Conservation (phyloP, 441 rosid species). For the Gossypium davidsonii region DNA sequence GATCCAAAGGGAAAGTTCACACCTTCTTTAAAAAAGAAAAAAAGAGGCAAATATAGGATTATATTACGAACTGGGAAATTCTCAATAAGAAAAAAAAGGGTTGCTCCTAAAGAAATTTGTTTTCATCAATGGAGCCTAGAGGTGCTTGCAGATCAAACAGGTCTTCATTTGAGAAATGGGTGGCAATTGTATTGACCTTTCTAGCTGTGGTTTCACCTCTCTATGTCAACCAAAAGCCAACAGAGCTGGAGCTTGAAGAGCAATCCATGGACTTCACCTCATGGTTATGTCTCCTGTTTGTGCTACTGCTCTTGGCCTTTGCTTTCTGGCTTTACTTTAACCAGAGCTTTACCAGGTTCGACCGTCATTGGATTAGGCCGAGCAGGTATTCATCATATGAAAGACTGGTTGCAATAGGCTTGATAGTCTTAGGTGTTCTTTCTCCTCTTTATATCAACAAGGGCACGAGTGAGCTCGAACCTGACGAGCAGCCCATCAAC, state of each 20-base stretch:
- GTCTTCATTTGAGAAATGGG: constrained; percentile 43
- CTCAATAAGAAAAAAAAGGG: constrained; percentile 4
- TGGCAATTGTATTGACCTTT: constrained; percentile 49
- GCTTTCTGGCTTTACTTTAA: constrained; percentile 44
- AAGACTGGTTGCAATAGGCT: constrained; percentile 51
- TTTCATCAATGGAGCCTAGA: constrained; percentile 33
- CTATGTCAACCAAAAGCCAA: constrained; percentile 42
- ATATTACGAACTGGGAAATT: background rate
- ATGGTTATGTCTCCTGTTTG: constrained; percentile 47
- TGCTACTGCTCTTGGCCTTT: constrained; percentile 47
- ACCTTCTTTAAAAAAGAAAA: background rate
- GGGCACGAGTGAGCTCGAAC: constrained; percentile 36
- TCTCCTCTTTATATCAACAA: constrained; percentile 73
- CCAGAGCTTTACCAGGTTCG: constrained; percentile 52
- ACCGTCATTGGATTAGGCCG: constrained; percentile 57
- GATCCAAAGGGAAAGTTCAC: background rate
- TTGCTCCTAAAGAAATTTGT: constrained; percentile 3
- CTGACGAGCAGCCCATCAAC: constrained; percentile 38
- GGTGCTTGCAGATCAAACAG: constrained; percentile 23
- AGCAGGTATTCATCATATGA: constrained; percentile 37
- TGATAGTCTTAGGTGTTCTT: constrained; percentile 51
- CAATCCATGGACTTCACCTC: constrained; percentile 32
- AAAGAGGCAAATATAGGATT: background rate
- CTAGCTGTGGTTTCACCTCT: constrained; percentile 78
- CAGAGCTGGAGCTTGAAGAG: constrained; percentile 47